These are phyloP conservation scores for Zalaria sp. DNA, from an alignment of 2,329 filamentous ascomycete genomes.

Conservation along the genomic window DNA sequence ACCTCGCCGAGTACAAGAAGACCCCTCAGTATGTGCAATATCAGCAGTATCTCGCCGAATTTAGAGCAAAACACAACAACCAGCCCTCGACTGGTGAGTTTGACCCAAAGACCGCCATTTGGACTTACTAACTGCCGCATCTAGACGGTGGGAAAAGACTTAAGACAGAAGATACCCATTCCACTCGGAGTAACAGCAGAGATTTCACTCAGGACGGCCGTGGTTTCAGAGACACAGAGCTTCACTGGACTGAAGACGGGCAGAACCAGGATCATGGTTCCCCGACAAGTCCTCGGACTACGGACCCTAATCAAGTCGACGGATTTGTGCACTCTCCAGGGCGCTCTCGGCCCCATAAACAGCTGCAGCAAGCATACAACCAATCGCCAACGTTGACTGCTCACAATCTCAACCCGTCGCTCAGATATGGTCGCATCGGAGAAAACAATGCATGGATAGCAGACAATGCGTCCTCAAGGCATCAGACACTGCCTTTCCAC, in stretches of 20 bases:
- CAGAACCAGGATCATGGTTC: neutral
- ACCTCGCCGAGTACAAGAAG: slow-evolving; percentile 64
- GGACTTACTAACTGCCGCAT: neutral
- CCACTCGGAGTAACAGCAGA: slow-evolving; percentile 1
- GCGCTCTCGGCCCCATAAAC: neutral
- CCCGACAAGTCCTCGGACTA: neutral
- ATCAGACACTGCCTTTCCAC: too few relatives aligned
- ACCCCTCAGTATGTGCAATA: slow-evolving; percentile 57
- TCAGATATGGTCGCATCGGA: too few relatives aligned
- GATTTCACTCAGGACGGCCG: neutral
- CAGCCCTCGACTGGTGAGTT: neutral
- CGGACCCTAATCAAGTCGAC: neutral
- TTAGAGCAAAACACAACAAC: slow-evolving; percentile 52
- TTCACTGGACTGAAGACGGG: neutral
- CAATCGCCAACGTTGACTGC: too few relatives aligned
- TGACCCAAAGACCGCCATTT: neutral
- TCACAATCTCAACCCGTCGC: too few relatives aligned
- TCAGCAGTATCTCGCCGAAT: slow-evolving; percentile 58
- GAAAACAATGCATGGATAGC: too few relatives aligned
- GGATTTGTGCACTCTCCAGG: neutral
- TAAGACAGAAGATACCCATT: neutral
- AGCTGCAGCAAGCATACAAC: neutral
- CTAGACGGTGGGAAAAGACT: neutral
- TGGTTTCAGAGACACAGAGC: neutral
- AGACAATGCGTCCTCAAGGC: too few relatives aligned